Conservation (phyloP, 176 grass and related monocot species). For the Eremochloa ophiuroides region DNA sequence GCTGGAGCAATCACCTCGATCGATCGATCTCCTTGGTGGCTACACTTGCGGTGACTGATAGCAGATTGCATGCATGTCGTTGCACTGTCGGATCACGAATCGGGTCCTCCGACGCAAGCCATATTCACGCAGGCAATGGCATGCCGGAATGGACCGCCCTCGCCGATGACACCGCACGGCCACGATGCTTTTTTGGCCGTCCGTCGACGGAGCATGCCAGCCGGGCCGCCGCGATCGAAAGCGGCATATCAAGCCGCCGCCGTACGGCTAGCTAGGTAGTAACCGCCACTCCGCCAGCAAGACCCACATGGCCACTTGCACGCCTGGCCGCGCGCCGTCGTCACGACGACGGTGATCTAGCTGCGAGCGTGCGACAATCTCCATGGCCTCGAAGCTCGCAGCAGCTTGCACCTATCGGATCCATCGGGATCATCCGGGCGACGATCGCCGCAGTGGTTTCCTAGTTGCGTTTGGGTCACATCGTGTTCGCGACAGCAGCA, state of each 20-base stretch:
- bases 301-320: neutral
- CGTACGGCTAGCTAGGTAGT: neutral
- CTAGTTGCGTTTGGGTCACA: neutral
- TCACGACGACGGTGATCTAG: neutral
- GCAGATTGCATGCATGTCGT: neutral
- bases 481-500: neutral
- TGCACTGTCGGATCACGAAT: neutral
- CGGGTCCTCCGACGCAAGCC: neutral
- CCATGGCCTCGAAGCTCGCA: neutral
- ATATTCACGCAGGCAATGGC: neutral
- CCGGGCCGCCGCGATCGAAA: neutral
- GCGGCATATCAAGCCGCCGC: neutral
- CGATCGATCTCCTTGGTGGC: neutral
- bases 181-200: no score
- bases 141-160: no score
- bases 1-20: neutral
- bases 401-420: neutral
- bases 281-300: neutral
- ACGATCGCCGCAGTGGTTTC: neutral
- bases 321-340: neutral
- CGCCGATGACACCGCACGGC: no score
- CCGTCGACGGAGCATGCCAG: conserved; percentile 12
- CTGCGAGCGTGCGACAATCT: no score
- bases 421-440: neutral
- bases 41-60: neutral